phyloP scores from a whole-genome alignment of 176 grass and related monocot species.

The Chrysopogon serrulatus region DNA sequence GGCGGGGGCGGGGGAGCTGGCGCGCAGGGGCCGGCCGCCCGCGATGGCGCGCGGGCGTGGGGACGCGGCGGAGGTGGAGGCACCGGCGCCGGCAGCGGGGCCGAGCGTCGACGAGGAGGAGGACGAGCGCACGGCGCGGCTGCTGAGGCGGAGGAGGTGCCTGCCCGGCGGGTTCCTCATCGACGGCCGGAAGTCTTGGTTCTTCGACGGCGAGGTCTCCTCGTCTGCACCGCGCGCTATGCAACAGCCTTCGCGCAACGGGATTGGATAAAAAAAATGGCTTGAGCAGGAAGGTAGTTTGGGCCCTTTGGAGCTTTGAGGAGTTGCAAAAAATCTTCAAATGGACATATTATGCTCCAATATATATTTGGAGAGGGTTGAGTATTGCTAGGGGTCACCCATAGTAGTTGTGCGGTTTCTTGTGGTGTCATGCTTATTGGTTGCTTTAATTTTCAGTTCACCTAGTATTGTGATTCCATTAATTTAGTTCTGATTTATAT shows the following conservation, averaged over 20 bases:
- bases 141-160: conserved; percentile 52
- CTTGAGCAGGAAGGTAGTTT: background rate
- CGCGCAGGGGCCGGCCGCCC: conserved; percentile 21
- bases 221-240: conserved; percentile 1
- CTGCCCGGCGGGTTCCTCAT: conserved; percentile 59
- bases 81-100: background rate
- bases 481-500: background rate
- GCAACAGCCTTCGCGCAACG: background rate
- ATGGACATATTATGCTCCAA: background rate
- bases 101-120: conserved; percentile 26
- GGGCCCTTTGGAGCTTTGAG: background rate
- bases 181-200: background rate
- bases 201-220: background rate
- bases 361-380: conserved; percentile 13
- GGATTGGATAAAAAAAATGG: background rate
- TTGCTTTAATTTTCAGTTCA: background rate
- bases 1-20: conserved; percentile 42
- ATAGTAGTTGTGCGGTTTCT: conserved; percentile 25
- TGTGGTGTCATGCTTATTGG: conserved; percentile 26
- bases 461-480: background rate
- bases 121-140: conserved; percentile 35
- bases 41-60: conserved; percentile 26
- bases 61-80: conserved; percentile 25
- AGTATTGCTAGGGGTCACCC: conserved; percentile 53
- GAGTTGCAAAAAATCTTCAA: background rate